Percentiles rank a stretch among this genome's conserved stretches.
Conservation (phyloP, 345 rosid species). For the Gossypium turneri region DNA sequence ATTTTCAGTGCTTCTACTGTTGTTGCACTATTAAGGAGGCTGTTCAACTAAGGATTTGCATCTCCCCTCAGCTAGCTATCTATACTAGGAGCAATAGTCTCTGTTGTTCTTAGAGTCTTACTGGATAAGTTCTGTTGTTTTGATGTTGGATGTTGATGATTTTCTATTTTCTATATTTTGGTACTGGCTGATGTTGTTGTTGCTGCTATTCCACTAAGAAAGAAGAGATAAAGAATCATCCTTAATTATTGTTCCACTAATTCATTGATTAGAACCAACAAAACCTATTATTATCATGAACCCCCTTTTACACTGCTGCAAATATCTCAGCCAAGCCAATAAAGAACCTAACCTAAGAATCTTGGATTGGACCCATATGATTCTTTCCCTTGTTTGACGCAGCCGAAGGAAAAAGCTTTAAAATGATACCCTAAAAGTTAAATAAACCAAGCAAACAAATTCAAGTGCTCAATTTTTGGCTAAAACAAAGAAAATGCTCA, state of each 20-base stretch:
- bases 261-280: not conserved
- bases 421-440: not conserved
- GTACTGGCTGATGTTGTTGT: too few species aligned
- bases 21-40: too few species aligned
- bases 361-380: conserved; percentile 8
- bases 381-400: not conserved
- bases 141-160: too few species aligned
- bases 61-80: too few species aligned
- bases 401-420: not conserved
- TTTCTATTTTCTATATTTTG: too few species aligned
- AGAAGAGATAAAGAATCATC: not conserved
- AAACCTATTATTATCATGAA: not conserved
- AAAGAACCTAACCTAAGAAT: not conserved
- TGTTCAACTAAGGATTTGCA: too few species aligned
- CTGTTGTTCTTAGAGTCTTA: too few species aligned
- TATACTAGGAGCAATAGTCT: too few species aligned
- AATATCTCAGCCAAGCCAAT: not conserved
- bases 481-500: not conserved
- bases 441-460: not conserved
- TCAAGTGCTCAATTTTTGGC: not conserved
- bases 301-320: not conserved
- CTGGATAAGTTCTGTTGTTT: too few species aligned
- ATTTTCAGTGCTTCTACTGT: too few species aligned
- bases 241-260: not conserved
- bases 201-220: too few species aligned